Base-by-base conservation (phyloP, 225 moss, liverwort and hornwort genomes). In the Bryum argenteum region DNA sequence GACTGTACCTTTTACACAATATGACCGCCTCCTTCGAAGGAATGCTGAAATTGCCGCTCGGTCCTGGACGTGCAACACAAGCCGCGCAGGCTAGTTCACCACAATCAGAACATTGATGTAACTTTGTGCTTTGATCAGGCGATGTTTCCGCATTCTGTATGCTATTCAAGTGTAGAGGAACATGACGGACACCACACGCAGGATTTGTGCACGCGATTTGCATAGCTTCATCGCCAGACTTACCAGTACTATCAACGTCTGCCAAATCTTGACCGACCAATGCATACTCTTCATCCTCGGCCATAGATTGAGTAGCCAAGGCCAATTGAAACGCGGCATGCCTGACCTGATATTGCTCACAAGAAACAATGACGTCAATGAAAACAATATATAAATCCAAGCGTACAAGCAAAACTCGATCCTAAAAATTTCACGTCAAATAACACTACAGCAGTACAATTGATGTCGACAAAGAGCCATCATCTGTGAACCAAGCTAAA, bases 221-320 rank as follows among this genome's bases (percentile, higher is more conserved):
- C 56, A 91, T 67, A 70, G 78, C 73, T 64, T 85, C 84, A 65
- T 81, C 86, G 44, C 77, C 79, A 71, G 76, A 33, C 78, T 72
- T 71, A 47, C 65, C 56, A 62, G 58, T 52, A 48, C 17, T 76
- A 63, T 59, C 73, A 74, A 54, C 13, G 20, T 65, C 70, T 43
- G 21, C 38, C 18, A 54, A 20, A 54, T 84, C 79, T 69, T 82
- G 81, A 51, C 91, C 91, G 71, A 91, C 75, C 39, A 58, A 71
- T 38, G 90, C 81, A 72, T 83, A 83, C 54, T 91, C 90, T 74
- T 89, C 90, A 47, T 94, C 91, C 79, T 94, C 91, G 6, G 84
- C 85, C 33, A 81, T 83, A 66, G 90, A 80, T 72, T 91, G 88
- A 77, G 78, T 75, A 64, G 82, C 61, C 22, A 79, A 69, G 59